Percentiles rank a stretch among this genome's conserved stretches.
Evolutionary conservation across 805 yeast species (phyloP).

Genomic region (Yarrowia hollandica): DNA sequence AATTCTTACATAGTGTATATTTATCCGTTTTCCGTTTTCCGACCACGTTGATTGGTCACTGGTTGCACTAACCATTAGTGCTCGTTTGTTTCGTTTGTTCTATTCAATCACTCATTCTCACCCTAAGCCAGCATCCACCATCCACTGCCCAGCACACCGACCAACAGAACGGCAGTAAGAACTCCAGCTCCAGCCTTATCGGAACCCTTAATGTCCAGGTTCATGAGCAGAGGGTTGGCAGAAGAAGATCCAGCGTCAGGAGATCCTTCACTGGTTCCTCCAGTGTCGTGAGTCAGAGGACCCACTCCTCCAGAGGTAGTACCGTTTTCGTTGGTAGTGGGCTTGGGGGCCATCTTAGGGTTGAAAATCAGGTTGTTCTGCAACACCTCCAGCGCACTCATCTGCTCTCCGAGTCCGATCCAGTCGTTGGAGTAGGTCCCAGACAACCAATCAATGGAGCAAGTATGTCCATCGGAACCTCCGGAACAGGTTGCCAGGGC

Average conservation of each 20-base stretch:
- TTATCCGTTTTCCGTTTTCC: too few species aligned
- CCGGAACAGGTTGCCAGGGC: constrained; percentile 82
- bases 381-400: constrained; percentile 69
- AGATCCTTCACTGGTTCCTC: constrained; percentile 68
- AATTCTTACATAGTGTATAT: too few species aligned
- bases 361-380: constrained; percentile 46
- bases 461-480: constrained; percentile 76
- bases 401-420: constrained; percentile 86
- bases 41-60: too few species aligned
- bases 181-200: constrained; percentile 91
- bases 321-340: constrained; percentile 42
- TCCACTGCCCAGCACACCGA: constrained; percentile 60
- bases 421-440: constrained; percentile 45
- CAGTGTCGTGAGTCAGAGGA: constrained; percentile 63
- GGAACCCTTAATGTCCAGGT: constrained; percentile 50
- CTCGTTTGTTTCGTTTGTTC: background rate
- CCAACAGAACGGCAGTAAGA: constrained; percentile 72
- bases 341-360: constrained; percentile 38
- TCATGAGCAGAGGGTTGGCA: constrained; percentile 9
- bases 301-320: constrained; percentile 1
- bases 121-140: constrained; percentile 64
- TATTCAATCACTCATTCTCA: background rate
- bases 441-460: constrained; percentile 71
- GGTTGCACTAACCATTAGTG: too few species aligned
- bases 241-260: constrained; percentile 39